phyloP scores from a whole-genome alignment of 805 yeast species.

The Millerozyma acaciae region DNA sequence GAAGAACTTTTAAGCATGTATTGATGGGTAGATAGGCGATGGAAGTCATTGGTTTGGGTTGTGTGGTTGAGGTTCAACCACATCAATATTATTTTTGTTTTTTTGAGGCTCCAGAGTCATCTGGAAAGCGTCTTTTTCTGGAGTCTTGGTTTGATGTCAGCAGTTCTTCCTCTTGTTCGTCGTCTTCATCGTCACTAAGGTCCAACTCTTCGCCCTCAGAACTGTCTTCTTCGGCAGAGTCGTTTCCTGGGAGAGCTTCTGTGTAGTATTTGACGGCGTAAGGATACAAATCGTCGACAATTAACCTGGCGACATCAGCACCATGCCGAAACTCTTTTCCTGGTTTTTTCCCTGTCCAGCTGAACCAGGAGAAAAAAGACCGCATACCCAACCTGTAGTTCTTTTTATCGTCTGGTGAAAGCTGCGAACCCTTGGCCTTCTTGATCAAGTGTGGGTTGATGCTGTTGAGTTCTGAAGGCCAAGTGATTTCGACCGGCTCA shows the following conservation, averaged over 20 bases:
- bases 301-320: conserved; percentile 66
- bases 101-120: neutral
- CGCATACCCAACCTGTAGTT: conserved; percentile 69
- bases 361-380: conserved; percentile 83
- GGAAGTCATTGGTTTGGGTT: no score
- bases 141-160: neutral
- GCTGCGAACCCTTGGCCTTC: conserved; percentile 29
- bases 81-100: neutral
- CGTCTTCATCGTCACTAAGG: conserved; percentile 48
- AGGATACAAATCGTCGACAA: conserved; percentile 80
- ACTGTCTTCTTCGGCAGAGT: conserved; percentile 42
- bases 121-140: neutral
- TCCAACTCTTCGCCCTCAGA: conserved; percentile 52
- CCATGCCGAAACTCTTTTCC: conserved; percentile 78
- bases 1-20: no score
- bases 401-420: conserved; percentile 52
- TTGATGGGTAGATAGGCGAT: no score
- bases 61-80: no score
- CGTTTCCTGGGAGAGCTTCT: conserved; percentile 61
- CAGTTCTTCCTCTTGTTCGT: neutral
- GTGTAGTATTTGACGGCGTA: conserved; percentile 80
- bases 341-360: conserved; percentile 76
- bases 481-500: conserved; percentile 49
- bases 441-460: conserved; percentile 54
- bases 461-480: conserved; percentile 64